phyloP scores from a whole-genome alignment of 176 grass and related monocot genomes.

The Luzula sylvatica region DNA sequence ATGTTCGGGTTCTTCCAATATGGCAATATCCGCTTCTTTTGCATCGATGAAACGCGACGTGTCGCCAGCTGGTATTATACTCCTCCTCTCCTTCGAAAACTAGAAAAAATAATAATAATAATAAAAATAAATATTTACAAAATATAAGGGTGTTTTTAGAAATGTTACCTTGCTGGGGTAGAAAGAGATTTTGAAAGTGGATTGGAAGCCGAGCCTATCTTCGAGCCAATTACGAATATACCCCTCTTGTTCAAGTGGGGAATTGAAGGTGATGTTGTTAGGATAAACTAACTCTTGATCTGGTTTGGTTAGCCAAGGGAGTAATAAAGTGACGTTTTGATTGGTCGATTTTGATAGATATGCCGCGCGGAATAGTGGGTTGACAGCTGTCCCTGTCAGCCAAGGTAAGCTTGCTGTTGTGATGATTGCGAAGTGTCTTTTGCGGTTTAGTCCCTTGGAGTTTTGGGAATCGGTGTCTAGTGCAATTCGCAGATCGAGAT shows the following conservation, averaged over 20 bases:
- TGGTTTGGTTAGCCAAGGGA: slow-evolving; percentile 72
- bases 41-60: slow-evolving; percentile 82
- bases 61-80: slow-evolving; percentile 90
- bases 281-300: slow-evolving; percentile 87
- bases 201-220: slow-evolving; percentile 73
- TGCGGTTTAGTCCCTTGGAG: slow-evolving; percentile 36
- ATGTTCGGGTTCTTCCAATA: slow-evolving; percentile 96
- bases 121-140: not conserved
- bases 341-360: slow-evolving; percentile 70
- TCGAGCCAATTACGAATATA: slow-evolving; percentile 87
- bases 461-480: slow-evolving; percentile 40
- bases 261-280: slow-evolving; percentile 57
- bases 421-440: slow-evolving; percentile 74
- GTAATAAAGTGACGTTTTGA: slow-evolving; percentile 70
- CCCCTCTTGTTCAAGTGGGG: slow-evolving; percentile 69
- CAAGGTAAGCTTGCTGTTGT: slow-evolving; percentile 95
- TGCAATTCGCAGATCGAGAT: slow-evolving; percentile 86
- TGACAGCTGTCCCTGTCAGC: slow-evolving; percentile 97
- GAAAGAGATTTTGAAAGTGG: slow-evolving; percentile 85
- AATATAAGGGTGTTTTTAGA: not conserved
- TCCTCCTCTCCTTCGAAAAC: slow-evolving; percentile 88
- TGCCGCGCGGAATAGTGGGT: slow-evolving; percentile 88
- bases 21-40: slow-evolving; percentile 89
- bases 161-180: slow-evolving; percentile 80
- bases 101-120: slow-evolving; percentile 18